A percentile compares a stretch with the other conserved stretches of the same genome.
These are phyloP conservation scores for Trichosporon faecale DNA, from an alignment of 1,284 basidiomycete species.

Conservation along the genomic window DNA sequence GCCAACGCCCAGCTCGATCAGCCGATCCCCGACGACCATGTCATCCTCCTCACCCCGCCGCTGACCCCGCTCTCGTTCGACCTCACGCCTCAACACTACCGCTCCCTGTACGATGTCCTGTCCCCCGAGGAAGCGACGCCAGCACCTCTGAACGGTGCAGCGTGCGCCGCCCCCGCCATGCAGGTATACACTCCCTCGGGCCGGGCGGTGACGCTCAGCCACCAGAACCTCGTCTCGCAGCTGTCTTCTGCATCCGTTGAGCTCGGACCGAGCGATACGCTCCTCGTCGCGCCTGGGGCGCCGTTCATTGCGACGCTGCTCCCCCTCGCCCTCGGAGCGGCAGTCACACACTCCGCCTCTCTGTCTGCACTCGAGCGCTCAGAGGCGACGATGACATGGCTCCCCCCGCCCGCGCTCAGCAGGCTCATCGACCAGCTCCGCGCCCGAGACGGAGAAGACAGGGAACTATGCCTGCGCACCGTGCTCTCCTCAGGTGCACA, in stretches of 20 bases:
- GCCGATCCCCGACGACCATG: slow-evolving; percentile 22
- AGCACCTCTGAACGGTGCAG: neutral
- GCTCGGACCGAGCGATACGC: neutral
- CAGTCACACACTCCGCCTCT: neutral
- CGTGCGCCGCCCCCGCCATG: neutral
- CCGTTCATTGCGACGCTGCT: neutral
- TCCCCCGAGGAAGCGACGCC: neutral
- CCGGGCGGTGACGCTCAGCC: neutral
- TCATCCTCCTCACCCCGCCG: slow-evolving; percentile 29
- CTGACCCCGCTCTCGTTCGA: neutral
- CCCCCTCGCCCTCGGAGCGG: neutral
- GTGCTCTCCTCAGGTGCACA: neutral
- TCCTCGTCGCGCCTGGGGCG: neutral
- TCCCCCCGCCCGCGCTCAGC: neutral
- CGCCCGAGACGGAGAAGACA: neutral
- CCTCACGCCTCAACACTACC: neutral
- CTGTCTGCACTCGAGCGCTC: neutral
- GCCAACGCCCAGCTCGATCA: slow-evolving; percentile 28
- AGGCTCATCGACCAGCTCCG: neutral
- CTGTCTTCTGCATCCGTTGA: neutral
- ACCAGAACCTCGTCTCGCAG: neutral
- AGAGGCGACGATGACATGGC: neutral
- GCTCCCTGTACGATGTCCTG: neutral
- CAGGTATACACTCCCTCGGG: neutral
- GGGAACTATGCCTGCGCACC: neutral